These are phyloP conservation scores for Pichia paraexigua DNA, from an alignment of 805 yeast species.

Conservation along the genomic window DNA sequence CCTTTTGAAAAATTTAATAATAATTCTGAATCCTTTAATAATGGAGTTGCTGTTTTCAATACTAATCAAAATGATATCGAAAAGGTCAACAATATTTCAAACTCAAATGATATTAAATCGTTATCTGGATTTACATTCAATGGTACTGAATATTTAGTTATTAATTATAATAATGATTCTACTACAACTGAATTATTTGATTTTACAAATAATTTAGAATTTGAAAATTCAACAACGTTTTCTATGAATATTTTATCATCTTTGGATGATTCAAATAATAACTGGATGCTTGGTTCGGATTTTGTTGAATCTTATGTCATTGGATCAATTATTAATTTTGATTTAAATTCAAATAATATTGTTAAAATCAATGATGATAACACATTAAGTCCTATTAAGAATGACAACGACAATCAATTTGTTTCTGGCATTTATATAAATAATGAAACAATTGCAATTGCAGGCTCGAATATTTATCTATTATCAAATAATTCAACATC, in stretches of 20 bases:
- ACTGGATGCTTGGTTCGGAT: neutral
- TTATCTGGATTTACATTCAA: slow-evolving; percentile 26
- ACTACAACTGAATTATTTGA: slow-evolving; percentile 33
- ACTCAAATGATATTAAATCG: slow-evolving; percentile 17
- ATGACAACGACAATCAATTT: neutral
- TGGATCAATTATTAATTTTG: slow-evolving; percentile 18
- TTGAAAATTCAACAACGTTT: slow-evolving; percentile 20
- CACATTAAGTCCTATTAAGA: neutral
- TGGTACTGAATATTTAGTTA: slow-evolving; percentile 34
- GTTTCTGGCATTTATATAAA: slow-evolving; percentile 38
- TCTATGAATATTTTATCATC: slow-evolving; percentile 28
- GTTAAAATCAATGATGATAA: slow-evolving; percentile 8
- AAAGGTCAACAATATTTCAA: slow-evolving; percentile 22
- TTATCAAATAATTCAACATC: slow-evolving; percentile 1
- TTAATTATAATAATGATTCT: slow-evolving; percentile 23
- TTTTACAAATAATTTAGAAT: slow-evolving; percentile 30
- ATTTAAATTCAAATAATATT: slow-evolving; percentile 13
- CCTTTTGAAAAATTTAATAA: slow-evolving; percentile 20
- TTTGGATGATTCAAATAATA: slow-evolving; percentile 1
- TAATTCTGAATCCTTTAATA: slow-evolving; percentile 15
- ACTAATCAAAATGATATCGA: slow-evolving; percentile 31
- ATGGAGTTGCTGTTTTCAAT: slow-evolving; percentile 24
- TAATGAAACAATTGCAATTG: slow-evolving; percentile 43
- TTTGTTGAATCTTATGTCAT: slow-evolving; percentile 8
- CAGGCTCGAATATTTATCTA: slow-evolving; percentile 36